Conservation (phyloP, 73 alveolate genomes). For the Paramecium caudatum region DNA sequence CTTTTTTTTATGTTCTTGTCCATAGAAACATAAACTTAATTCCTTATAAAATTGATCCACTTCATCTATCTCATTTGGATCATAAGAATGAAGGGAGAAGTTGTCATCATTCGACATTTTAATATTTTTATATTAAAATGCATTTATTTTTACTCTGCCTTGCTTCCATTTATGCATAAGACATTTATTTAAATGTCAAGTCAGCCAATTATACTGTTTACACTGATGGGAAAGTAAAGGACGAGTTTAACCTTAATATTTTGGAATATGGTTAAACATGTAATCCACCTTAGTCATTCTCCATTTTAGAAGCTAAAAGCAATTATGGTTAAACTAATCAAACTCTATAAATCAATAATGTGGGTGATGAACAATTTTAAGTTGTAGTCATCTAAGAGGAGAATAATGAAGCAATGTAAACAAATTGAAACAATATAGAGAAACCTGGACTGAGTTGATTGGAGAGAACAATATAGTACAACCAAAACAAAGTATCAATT, state of each 20-base stretch:
- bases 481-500: neutral
- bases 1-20: constrained; percentile 25
- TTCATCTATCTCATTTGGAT: constrained; percentile 29
- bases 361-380: neutral
- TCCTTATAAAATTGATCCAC: constrained; percentile 54
- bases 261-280: neutral
- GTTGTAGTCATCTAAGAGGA: neutral
- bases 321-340: neutral
- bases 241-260: neutral
- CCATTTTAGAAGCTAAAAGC: neutral
- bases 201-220: neutral
- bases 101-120: constrained; percentile 51
- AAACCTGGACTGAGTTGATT: neutral
- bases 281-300: neutral
- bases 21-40: constrained; percentile 54
- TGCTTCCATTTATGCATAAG: no score
- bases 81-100: constrained; percentile 29
- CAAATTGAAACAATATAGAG: neutral
- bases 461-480: neutral
- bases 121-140: no score
- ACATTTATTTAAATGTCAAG: neutral
- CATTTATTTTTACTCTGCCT: no score
- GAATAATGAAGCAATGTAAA: neutral
- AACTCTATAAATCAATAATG: neutral
- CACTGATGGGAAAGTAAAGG: neutral